A percentile compares a stretch with the other conserved stretches of the same genome.
Evolutionary conservation across 2,329 filamentous ascomycete genomes (phyloP).

Genomic region (Fusarium algeriense): DNA sequence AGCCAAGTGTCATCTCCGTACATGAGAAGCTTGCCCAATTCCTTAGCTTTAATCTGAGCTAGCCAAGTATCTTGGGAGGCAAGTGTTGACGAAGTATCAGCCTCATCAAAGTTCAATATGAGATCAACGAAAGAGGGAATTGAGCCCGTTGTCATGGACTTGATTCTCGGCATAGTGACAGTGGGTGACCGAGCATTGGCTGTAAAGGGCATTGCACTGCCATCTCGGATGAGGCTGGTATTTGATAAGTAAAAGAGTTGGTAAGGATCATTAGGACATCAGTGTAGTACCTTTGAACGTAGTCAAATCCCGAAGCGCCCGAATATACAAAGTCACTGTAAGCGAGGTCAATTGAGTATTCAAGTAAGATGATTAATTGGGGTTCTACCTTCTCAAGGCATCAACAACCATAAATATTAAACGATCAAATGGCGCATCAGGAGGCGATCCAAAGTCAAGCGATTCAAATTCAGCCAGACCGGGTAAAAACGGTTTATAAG

Average conservation of each 20-base stretch:
- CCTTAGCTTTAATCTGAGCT: slow-evolving; percentile 85
- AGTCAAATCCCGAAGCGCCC: slow-evolving; percentile 82
- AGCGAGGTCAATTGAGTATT: slow-evolving; percentile 39
- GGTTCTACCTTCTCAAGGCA: slow-evolving; percentile 81
- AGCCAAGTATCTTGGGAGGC: slow-evolving; percentile 95
- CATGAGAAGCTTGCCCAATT: slow-evolving; percentile 84
- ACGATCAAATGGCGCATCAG: slow-evolving; percentile 83
- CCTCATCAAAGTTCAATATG: slow-evolving; percentile 96
- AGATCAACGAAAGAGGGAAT: slow-evolving; percentile 98
- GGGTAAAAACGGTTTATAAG: slow-evolving; percentile 93
- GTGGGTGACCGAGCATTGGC: slow-evolving; percentile 96
- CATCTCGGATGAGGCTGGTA: slow-evolving; percentile 81
- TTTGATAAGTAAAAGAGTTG: slow-evolving; percentile 17
- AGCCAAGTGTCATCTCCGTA: slow-evolving; percentile 99
- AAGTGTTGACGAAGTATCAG: slow-evolving; percentile 88
- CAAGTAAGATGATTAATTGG: background rate
- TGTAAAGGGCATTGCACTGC: slow-evolving; percentile 90
- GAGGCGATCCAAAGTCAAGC: slow-evolving; percentile 66
- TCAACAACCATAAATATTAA: slow-evolving; percentile 98
- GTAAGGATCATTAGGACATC: background rate
- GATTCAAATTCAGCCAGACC: slow-evolving; percentile 80
- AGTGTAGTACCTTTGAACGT: slow-evolving; percentile 80
- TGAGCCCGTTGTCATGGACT: slow-evolving; percentile 96
- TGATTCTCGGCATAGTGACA: slow-evolving; percentile 97
- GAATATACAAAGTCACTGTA: slow-evolving; percentile 92